phyloP scores from a whole-genome alignment of 768 basidiomycete species.

The Kwoniella mangroviensis region DNA sequence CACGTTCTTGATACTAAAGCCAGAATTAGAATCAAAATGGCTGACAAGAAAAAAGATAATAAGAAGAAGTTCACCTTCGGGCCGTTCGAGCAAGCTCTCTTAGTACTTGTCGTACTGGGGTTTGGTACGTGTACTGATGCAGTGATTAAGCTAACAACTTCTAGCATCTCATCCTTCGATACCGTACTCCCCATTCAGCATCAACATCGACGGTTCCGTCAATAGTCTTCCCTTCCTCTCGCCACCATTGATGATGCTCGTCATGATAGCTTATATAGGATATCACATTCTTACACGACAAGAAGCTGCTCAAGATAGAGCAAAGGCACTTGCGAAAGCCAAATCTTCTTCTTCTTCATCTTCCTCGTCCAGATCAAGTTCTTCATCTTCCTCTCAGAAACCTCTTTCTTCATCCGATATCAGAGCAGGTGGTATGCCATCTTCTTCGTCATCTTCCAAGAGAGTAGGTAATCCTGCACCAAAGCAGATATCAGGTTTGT shows the following conservation, averaged over 20 bases:
- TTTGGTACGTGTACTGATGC: constrained; percentile 31
- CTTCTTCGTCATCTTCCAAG: constrained; percentile 17
- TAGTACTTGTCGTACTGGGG: constrained; percentile 49
- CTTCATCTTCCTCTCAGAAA: constrained; percentile 16
- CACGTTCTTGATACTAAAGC: background rate
- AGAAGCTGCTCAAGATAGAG: constrained; percentile 42
- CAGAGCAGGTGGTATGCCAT: constrained; percentile 28
- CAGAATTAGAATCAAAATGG: background rate
- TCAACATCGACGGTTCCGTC: constrained; percentile 22
- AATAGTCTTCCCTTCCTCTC: constrained; percentile 44
- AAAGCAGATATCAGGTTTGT: constrained; percentile 41
- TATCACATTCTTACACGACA: constrained; percentile 52
- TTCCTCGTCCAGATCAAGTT: constrained; percentile 18
- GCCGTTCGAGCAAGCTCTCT: constrained; percentile 51
- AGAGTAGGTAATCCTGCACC: constrained; percentile 40
- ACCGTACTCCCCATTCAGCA: constrained; percentile 24
- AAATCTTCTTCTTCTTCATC: constrained; percentile 30
- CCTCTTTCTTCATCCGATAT: constrained; percentile 39
- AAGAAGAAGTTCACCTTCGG: constrained; percentile 48
- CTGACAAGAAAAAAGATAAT: constrained; percentile 23
- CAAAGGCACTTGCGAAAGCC: constrained; percentile 36
- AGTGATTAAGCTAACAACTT: background rate
- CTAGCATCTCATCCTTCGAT: constrained; percentile 25
- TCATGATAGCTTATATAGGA: constrained; percentile 52
- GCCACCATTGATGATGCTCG: constrained; percentile 52